phyloP scores from a whole-genome alignment of 768 basidiomycete species.

The Pleurotus giganteus region DNA sequence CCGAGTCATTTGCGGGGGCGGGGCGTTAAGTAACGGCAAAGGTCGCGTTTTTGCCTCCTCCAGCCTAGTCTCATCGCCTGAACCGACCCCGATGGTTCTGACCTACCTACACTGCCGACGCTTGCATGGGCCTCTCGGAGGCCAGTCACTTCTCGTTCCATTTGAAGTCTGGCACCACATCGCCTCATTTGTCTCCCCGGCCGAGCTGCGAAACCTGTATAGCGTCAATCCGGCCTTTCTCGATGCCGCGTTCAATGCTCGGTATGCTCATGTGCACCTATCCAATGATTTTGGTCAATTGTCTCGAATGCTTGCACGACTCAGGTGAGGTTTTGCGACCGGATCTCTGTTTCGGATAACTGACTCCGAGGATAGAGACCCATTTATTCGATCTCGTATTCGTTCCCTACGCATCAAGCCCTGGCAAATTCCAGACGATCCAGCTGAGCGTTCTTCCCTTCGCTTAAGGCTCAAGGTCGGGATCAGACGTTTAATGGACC shows the following conservation, averaged over 20 bases:
- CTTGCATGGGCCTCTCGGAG: not conserved
- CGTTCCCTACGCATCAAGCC: slow-evolving; percentile 36
- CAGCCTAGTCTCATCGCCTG: not conserved
- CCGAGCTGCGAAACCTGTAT: slow-evolving; percentile 19
- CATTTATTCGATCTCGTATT: slow-evolving; percentile 17
- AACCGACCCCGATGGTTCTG: not conserved
- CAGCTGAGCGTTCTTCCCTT: slow-evolving; percentile 27
- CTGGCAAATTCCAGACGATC: slow-evolving; percentile 36
- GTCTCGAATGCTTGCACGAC: slow-evolving; percentile 27
- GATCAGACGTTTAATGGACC: slow-evolving; percentile 26
- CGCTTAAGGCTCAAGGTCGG: slow-evolving; percentile 13
- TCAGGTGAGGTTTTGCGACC: slow-evolving; percentile 21
- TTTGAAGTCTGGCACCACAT: slow-evolving; percentile 30
- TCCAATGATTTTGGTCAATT: slow-evolving; percentile 25
- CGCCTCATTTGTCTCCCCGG: slow-evolving; percentile 22
- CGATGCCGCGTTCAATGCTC: slow-evolving; percentile 22
- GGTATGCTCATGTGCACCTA: slow-evolving; percentile 22
- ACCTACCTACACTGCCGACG: not conserved
- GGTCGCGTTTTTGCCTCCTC: not conserved
- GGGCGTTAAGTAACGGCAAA: not conserved
- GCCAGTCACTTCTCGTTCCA: not conserved
- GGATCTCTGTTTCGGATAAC: not conserved
- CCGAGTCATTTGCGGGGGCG: not conserved
- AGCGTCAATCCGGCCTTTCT: slow-evolving; percentile 26
- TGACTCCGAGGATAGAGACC: slow-evolving; percentile 20